A percentile compares a stretch with the other conserved stretches of the same genome.
Evolutionary conservation across 352 stramenopile species (phyloP).

Genomic region (Globisporangium barbulae): DNA sequence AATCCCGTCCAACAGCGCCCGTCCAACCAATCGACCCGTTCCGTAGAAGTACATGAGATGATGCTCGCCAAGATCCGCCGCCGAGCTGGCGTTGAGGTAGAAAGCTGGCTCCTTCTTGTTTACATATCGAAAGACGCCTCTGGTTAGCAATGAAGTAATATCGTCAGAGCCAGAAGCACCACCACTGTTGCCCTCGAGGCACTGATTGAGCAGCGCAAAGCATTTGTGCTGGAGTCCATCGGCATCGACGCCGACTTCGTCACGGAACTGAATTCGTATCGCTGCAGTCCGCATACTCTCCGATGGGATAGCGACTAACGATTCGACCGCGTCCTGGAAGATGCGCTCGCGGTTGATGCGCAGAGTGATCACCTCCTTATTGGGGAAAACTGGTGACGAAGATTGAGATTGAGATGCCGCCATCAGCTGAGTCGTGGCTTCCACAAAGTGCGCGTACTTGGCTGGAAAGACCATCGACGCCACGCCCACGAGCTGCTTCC

Average conservation of each 20-base stretch:
- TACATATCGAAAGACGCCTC: constrained; percentile 29
- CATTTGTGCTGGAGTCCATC: constrained; percentile 64
- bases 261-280: no score
- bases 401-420: constrained; percentile 7
- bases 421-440: no score
- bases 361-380: constrained; percentile 19
- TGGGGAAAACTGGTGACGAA: constrained; percentile 23
- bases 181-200: not conserved
- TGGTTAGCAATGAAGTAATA: no score
- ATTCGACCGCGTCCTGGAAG: constrained; percentile 31
- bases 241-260: constrained; percentile 44
- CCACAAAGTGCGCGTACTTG: constrained; percentile 38
- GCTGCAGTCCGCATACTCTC: no score
- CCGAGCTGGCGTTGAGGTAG: constrained; percentile 33
- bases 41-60: constrained; percentile 36
- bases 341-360: constrained; percentile 26
- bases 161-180: no score
- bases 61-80: not conserved
- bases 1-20: constrained; percentile 69
- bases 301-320: no score
- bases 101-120: constrained; percentile 40
- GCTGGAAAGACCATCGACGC: no score
- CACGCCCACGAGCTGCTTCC: no score
- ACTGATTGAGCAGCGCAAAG: constrained; percentile 44
- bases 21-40: constrained; percentile 36